Evolutionary conservation across 257 asterid species (phyloP).

Genomic region (Scutellaria barbata): DNA sequence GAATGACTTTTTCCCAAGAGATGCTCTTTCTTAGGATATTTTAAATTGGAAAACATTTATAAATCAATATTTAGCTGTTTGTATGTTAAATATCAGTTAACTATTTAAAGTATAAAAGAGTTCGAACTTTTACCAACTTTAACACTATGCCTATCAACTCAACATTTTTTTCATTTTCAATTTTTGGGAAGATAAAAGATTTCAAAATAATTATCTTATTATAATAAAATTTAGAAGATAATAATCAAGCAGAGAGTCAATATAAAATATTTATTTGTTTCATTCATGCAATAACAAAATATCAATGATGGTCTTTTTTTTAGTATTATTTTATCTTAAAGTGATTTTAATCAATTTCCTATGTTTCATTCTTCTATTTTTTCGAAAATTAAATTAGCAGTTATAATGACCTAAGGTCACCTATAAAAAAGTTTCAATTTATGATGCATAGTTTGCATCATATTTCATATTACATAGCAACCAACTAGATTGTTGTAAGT

Average conservation of each 20-base stretch:
- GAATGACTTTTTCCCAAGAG: not conserved
- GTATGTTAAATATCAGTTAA: too few species aligned
- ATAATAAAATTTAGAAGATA: not conserved
- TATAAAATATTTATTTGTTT: not conserved
- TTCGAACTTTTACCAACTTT: too few species aligned
- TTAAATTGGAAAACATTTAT: too few species aligned
- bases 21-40: too few species aligned
- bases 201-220: not conserved
- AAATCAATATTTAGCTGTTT: too few species aligned
- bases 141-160: too few species aligned
- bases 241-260: not conserved
- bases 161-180: not conserved
- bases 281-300: not conserved
- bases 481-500: not conserved
- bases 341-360: too few species aligned
- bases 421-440: not conserved
- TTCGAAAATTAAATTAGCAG: too few species aligned
- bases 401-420: not conserved
- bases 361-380: too few species aligned
- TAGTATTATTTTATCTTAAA: too few species aligned
- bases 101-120: too few species aligned
- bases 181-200: not conserved
- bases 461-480: slow-evolving; percentile 4
- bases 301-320: too few species aligned
- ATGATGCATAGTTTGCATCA: not conserved